phyloP scores from a whole-genome alignment of 1,284 basidiomycete genomes.

The Pisolithus thermaeus region DNA sequence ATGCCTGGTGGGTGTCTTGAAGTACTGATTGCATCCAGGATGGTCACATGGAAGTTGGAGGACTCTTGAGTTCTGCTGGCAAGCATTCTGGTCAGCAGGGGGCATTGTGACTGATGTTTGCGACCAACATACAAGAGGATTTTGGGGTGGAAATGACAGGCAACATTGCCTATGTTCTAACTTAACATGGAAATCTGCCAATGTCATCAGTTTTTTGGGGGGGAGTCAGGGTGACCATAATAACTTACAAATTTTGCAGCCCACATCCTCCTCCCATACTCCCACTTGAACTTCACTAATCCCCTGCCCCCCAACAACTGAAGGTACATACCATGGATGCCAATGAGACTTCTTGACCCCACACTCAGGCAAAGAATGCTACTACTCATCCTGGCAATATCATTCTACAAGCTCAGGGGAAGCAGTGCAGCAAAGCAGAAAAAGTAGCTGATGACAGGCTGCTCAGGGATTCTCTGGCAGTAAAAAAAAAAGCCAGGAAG shows the following conservation, averaged over 20 bases:
- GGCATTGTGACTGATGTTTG: too few relatives aligned
- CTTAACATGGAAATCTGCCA: too few relatives aligned
- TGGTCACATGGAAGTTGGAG: background rate
- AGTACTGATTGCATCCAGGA: background rate
- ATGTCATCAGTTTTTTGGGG: too few relatives aligned
- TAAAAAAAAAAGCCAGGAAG: background rate
- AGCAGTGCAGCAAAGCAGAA: constrained; percentile 1
- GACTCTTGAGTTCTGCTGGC: background rate
- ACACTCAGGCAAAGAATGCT: constrained; percentile 2
- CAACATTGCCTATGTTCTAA: too few relatives aligned
- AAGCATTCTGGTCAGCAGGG: too few relatives aligned
- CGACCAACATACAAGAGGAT: too few relatives aligned
- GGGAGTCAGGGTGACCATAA: too few relatives aligned
- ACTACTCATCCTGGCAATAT: constrained; percentile 3
- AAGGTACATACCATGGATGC: background rate
- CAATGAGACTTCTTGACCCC: background rate
- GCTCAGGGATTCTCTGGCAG: constrained; percentile 1
- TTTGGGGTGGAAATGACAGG: too few relatives aligned
- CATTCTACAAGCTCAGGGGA: background rate
- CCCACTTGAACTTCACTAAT: background rate
- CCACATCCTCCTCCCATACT: background rate
- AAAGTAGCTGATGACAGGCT: constrained; percentile 3
- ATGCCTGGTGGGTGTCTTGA: background rate
- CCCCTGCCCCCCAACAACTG: background rate
- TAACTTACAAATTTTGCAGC: too few relatives aligned